Conservation (phyloP, 1,284 basidiomycete genomes). For the Heterobasidion annosum region DNA sequence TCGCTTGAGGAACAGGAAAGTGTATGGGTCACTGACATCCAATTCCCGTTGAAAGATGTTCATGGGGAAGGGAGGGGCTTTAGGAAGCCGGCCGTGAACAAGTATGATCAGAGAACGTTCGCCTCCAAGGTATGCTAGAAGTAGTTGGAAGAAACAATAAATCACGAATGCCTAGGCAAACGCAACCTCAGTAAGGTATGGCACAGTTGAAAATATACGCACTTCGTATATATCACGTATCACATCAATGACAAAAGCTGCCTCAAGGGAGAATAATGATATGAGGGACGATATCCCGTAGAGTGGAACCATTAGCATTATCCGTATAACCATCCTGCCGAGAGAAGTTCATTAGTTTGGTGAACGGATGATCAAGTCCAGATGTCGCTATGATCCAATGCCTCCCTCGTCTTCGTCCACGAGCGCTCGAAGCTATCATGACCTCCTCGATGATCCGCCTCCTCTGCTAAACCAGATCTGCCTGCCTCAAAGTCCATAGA, state of each 20-base stretch:
- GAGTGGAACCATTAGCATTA: constrained; percentile 96
- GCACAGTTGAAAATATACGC: background rate
- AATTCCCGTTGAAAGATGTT: constrained; percentile 71
- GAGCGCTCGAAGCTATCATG: background rate
- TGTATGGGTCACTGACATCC: constrained; percentile 90
- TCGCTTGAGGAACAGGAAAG: constrained; percentile 88
- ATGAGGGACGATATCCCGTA: constrained; percentile 90
- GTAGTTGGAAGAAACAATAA: constrained; percentile 83
- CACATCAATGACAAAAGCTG: constrained; percentile 94
- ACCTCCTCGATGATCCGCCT: background rate
- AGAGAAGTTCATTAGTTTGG: constrained; percentile 3
- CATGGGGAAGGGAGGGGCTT: constrained; percentile 80
- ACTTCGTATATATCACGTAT: constrained; percentile 96
- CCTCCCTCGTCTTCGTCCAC: background rate
- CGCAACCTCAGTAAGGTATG: background rate
- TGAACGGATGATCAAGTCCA: no score
- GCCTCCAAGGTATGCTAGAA: constrained; percentile 85
- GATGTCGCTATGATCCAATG: no score
- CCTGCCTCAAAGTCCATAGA: no score
- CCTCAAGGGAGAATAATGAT: constrained; percentile 89
- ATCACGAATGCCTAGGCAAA: constrained; percentile 82
- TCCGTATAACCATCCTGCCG: constrained; percentile 83
- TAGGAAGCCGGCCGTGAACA: constrained; percentile 83
- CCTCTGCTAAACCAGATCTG: no score
- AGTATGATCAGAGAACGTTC: constrained; percentile 89